Conservation (phyloP, 148 eudicot genomes). For the Rhododendron vialii region DNA sequence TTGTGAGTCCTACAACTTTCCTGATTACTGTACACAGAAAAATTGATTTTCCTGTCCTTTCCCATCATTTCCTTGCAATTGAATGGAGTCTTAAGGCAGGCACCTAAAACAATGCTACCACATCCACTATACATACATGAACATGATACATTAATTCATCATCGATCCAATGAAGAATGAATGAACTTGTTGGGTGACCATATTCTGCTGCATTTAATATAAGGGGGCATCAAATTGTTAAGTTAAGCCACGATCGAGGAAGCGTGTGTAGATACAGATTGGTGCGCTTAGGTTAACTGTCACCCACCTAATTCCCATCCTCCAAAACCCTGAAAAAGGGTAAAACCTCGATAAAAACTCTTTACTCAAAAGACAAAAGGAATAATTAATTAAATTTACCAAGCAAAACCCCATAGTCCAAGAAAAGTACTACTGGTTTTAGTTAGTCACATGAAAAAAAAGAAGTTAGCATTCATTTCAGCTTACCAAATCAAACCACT, state of each 20-base stretch:
- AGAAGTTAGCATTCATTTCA: slow-evolving; percentile 24
- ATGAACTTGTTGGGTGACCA: not conserved
- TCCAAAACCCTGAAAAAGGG: not conserved
- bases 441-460: not conserved
- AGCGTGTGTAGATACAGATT: not conserved
- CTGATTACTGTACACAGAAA: too few relatives aligned
- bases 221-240: not conserved
- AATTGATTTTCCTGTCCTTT: too few relatives aligned
- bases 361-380: not conserved
- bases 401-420: not conserved
- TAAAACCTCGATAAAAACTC: not conserved
- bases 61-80: too few relatives aligned
- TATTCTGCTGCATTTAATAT: not conserved
- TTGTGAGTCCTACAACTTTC: too few relatives aligned
- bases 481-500: slow-evolving; percentile 69
- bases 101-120: too few relatives aligned
- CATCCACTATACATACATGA: too few relatives aligned
- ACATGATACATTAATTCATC: not conserved
- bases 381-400: not conserved
- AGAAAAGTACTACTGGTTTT: not conserved
- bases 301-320: slow-evolving; percentile 7
- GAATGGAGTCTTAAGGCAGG: too few relatives aligned
- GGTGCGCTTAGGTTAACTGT: slow-evolving; percentile 9
- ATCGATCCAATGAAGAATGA: too few relatives aligned
- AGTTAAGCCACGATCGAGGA: not conserved